Base-by-base conservation (phyloP, 495 filamentous ascomycete species). In the Melanomma pulvis-pyrius region DNA sequence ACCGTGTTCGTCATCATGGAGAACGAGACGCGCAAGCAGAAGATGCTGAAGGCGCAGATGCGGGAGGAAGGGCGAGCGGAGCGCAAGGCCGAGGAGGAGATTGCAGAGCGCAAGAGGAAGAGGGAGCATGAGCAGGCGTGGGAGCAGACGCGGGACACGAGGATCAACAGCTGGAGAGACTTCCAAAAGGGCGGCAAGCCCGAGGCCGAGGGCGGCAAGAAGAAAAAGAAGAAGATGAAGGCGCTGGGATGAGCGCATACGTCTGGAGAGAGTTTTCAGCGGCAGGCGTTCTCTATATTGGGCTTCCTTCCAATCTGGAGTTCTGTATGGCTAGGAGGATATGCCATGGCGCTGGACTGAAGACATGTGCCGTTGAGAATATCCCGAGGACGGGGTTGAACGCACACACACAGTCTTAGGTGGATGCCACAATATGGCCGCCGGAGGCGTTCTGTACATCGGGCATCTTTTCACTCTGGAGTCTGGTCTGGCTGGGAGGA, bases 11-110 rank as follows among this genome's bases (percentile, higher is more conserved):
- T 99, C 59, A 82, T 99, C 67, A 87, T 97, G 69, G 96, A 99
- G 63, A 92, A 93, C 75, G 96, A 97, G 81, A 82, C 91, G 73
- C 83, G 92, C 30, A 80, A 91, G 50, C 83, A 91, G 62, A 87
- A 91, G 71, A 92, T 96, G 83, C 62, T 91, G 73, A 96, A 97
- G 82, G 96, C 90, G 65, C 90, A 92, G 80, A 86, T 98, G 88
- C 91, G 94, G 75, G 94, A 99, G 79, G 94, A 99, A 76, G 94
- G 94, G 36, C 82, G 96, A 59, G 89, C 96, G 82, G 87, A 96
- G 82, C 85, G 87, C 74, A 90, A 89, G 75, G 87, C 84, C 71
- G 94, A 98, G 13, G 91, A 93, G 77, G 96, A 98, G 79, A 51
- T 90, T 17, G 91, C 92, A 74, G 86, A 82, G 73, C 84, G 94